phyloP scores from a whole-genome alignment of 192 early-diverging fungal species.

The Coemansia javaensis region DNA sequence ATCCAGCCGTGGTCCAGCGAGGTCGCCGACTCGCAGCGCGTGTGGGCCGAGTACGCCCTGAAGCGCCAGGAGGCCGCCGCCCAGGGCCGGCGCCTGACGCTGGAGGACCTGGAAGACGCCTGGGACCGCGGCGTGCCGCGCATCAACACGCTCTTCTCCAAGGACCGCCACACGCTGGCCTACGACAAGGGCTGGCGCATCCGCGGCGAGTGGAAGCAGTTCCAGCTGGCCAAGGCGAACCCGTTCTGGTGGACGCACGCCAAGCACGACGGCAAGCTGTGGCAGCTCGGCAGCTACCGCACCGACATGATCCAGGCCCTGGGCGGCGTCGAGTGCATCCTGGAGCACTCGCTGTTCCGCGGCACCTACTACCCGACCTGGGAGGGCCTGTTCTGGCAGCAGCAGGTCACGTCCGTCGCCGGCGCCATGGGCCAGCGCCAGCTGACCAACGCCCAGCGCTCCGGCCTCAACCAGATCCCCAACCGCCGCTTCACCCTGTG shows the following conservation, averaged over 20 bases:
- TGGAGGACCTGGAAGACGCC: conserved; percentile 96
- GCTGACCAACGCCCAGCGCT: conserved; percentile 96
- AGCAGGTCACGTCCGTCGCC: conserved; percentile 69
- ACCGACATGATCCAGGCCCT: conserved; percentile 99
- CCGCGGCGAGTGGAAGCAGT: conserved; percentile 96
- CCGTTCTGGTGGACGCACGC: conserved; percentile 91
- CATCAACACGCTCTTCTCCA: conserved; percentile 98
- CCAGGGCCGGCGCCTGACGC: conserved; percentile 95
- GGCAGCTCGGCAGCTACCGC: conserved; percentile 96
- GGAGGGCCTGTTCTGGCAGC: conserved; percentile 98
- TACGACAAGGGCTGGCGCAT: conserved; percentile 99
- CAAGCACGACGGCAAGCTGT: conserved; percentile 84
- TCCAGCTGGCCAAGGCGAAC: conserved; percentile 90
- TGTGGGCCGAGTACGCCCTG: conserved; percentile 97
- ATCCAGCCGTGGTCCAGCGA: conserved; percentile 99
- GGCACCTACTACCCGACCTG: conserved; percentile 97
- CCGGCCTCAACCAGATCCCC: conserved; percentile 98
- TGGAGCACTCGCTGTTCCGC: conserved; percentile 98
- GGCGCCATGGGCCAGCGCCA: conserved; percentile 94
- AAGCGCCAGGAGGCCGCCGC: conserved; percentile 96
- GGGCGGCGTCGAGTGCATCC: conserved; percentile 96
- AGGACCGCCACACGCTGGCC: conserved; percentile 97
- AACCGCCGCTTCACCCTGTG: conserved; percentile 99
- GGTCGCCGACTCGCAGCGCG: conserved; percentile 97
- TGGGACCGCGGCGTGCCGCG: conserved; percentile 99